These are phyloP conservation scores for Raffaelea arxii DNA, from an alignment of 2,329 filamentous ascomycete genomes.

Conservation along the genomic window DNA sequence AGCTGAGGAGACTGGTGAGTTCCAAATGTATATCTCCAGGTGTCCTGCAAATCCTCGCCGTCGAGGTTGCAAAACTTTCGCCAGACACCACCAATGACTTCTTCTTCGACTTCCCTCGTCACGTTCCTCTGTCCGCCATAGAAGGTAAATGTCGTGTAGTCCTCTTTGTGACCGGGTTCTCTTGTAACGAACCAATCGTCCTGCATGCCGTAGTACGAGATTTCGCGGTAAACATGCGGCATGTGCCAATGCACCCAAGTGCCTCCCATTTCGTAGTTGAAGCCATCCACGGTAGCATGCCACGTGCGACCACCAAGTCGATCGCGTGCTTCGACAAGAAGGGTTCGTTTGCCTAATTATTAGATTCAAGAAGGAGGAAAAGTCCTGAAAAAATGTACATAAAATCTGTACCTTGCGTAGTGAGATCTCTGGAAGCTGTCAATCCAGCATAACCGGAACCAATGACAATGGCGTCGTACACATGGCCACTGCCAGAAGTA, in stretches of 20 bases:
- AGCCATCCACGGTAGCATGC: not conserved
- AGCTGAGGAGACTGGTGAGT: not conserved
- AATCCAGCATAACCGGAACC: not conserved
- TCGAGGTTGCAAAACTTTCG: not conserved
- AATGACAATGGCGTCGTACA: not conserved
- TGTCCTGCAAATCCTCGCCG: not conserved
- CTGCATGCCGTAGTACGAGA: not conserved
- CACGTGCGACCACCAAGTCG: not conserved
- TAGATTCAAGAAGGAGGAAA: no score
- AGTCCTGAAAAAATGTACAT: no score
- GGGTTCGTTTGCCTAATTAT: not conserved
- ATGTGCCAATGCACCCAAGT: slow-evolving; percentile 1
- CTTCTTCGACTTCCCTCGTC: not conserved
- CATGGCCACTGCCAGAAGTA: not conserved
- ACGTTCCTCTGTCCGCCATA: not conserved
- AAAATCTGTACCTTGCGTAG: not conserved
- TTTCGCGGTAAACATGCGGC: not conserved
- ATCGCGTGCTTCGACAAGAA: not conserved
- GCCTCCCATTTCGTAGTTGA: not conserved
- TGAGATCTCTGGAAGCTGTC: not conserved
- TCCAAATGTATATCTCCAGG: not conserved
- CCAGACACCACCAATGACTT: not conserved
- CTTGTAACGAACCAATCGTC: not conserved
- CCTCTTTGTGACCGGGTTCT: not conserved
- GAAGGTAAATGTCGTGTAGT: not conserved